Evolutionary conservation across 768 basidiomycete species (phyloP).

Genomic region (Trametes cinnabarina): DNA sequence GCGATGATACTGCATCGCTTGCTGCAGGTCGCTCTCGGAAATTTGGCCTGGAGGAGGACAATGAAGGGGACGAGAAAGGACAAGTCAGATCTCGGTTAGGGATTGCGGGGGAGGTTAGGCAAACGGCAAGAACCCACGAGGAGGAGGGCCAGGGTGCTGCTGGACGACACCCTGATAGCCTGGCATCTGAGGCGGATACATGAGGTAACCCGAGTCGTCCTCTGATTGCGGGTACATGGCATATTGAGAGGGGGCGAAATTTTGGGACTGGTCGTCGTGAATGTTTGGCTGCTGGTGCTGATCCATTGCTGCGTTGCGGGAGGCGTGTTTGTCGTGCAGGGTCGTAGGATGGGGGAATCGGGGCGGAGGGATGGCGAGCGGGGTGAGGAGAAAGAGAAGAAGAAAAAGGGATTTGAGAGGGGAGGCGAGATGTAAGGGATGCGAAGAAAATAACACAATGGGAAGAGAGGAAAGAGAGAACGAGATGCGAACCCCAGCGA

Average conservation of each 20-base stretch:
- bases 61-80: constrained; percentile 31
- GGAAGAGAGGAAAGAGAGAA: constrained; percentile 18
- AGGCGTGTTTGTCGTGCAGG: constrained; percentile 17
- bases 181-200: constrained; percentile 46
- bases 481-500: constrained; percentile 23
- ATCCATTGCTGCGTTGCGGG: constrained; percentile 21
- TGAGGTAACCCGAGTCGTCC: constrained; percentile 30
- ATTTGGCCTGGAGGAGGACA: constrained; percentile 59
- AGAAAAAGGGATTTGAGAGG: constrained; percentile 20
- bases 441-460: constrained; percentile 30
- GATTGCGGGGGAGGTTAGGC: constrained; percentile 35
- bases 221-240: constrained; percentile 36
- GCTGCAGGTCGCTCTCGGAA: constrained; percentile 65
- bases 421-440: constrained; percentile 21
- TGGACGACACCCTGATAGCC: constrained; percentile 51
- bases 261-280: constrained; percentile 32
- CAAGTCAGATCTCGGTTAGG: constrained; percentile 57
- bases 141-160: constrained; percentile 49
- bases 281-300: constrained; percentile 26
- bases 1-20: constrained; percentile 55
- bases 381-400: constrained; percentile 33
- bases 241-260: constrained; percentile 31
- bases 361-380: constrained; percentile 23
- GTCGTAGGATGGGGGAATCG: constrained; percentile 24
- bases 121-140: constrained; percentile 59